Conservation (phyloP, 2,329 filamentous ascomycete genomes). For the Purpureocillium takamizusanense region DNA sequence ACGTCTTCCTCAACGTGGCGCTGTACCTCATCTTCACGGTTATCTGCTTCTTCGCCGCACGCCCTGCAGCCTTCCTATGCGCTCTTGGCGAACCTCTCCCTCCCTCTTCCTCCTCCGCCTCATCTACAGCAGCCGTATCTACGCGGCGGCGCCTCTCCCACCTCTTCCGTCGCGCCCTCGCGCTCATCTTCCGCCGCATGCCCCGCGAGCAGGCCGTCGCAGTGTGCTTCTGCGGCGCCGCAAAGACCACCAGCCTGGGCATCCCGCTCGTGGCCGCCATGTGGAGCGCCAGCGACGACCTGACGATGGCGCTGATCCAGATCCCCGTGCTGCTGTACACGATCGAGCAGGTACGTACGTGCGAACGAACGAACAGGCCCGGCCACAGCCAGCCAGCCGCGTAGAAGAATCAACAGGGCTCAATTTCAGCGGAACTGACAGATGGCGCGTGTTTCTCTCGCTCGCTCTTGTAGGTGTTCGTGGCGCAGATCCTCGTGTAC, state of each 20-base stretch:
- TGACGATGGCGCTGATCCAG: conserved; percentile 49
- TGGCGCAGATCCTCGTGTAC: conserved; percentile 35
- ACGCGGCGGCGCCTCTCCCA: conserved; percentile 19
- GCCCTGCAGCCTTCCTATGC: conserved; percentile 23
- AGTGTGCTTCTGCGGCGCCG: conserved; percentile 64
- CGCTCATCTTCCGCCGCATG: conserved; percentile 35
- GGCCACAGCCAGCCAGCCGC: no score
- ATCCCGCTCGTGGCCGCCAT: conserved; percentile 61
- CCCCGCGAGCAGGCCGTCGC: conserved; percentile 55
- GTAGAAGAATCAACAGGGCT: no score
- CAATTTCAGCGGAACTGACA: no score
- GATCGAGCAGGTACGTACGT: conserved; percentile 40
- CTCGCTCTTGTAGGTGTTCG: conserved; percentile 20
- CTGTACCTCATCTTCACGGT: conserved; percentile 54
- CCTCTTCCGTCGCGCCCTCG: conserved; percentile 25
- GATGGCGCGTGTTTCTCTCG: neutral
- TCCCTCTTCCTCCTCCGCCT: no score
- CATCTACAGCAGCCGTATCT: no score
- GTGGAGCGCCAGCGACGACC: conserved; percentile 47
- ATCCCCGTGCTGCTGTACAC: conserved; percentile 56
- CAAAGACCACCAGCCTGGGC: conserved; percentile 63
- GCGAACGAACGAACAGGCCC: no score
- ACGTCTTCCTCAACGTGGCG: conserved; percentile 58
- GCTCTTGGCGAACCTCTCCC: no score
- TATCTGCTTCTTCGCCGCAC: conserved; percentile 46